Base-by-base conservation (phyloP, 2,329 filamentous ascomycete species). In the Diaporthe longicolla region DNA sequence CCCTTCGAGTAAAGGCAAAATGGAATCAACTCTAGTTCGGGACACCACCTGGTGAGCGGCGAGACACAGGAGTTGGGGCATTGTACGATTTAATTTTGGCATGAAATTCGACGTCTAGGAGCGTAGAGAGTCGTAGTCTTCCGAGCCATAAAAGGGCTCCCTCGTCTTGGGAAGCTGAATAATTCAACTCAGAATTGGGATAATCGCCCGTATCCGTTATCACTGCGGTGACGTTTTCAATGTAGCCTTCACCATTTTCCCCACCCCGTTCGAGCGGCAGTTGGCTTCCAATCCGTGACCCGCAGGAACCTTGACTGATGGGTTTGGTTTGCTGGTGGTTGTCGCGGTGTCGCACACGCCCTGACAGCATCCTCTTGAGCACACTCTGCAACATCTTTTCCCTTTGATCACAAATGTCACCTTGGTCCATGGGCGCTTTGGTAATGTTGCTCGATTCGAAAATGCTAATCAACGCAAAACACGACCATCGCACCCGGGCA, bases 1-100 rank as follows among this genome's bases (percentile, higher is more conserved):
- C 95, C 95, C 75, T 97, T 98, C 85, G 91, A 95, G 82, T 95
- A 93, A 89, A 81, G 72, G 79, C 54, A n/a, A 35, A 21, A 71
- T 71, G 24, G 4, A 15, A 48, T 63, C n/a, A 43, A 24, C 17
- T n/a, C 17, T 21, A 11, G 35, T 17, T 32, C 21, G 57, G 69
- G 17, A 4, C 3, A 43, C 21, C 48, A 68, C 40, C n/a, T 40
- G 7, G 63, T 48, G 40, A 43, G 40, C 7, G 50, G 32, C 59
- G 43, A 61, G 37, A 32, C 32, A 45, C 45, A 26, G 40, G 63
- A 59, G 32, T 70, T 37, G 55, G 55, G 65, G 35, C 54, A 54
- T 35, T 72, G 37, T 65, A 57, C 63, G 70, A 72, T 43, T 40
- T 43, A 32, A 55, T 59, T 21, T 54, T 45, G 70, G 35, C 52